These are phyloP conservation scores for Clarireedia monteithiana DNA, from an alignment of 2,329 filamentous ascomycete genomes.

Conservation along the genomic window DNA sequence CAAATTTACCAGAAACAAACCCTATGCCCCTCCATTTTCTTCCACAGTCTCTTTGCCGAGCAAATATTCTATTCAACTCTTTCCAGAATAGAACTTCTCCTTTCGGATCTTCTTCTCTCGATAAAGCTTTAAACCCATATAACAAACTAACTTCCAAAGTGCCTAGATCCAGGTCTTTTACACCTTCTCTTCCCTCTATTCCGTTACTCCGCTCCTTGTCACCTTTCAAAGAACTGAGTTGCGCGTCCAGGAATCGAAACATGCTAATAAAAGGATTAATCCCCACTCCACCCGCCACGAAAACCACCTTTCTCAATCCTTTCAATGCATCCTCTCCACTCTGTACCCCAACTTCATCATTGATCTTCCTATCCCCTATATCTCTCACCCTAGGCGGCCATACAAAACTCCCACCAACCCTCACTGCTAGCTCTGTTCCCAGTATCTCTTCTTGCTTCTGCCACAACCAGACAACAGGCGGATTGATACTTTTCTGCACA, in stretches of 20 bases:
- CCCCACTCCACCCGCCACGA: slow-evolving; percentile 43
- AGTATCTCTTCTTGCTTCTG: slow-evolving; percentile 46
- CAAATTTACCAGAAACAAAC: slow-evolving; percentile 35
- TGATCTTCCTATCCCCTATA: not conserved
- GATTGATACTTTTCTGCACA: slow-evolving; percentile 40
- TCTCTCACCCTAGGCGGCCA: slow-evolving; percentile 53
- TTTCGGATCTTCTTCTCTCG: slow-evolving; percentile 8
- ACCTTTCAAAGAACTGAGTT: not conserved
- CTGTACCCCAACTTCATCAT: not conserved
- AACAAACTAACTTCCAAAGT: slow-evolving; percentile 16
- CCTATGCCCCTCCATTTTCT: slow-evolving; percentile 34
- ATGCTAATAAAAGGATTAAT: slow-evolving; percentile 30
- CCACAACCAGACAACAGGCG: slow-evolving; percentile 73
- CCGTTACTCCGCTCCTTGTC: not conserved
- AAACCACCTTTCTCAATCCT: slow-evolving; percentile 52
- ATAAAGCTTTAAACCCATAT: slow-evolving; percentile 26
- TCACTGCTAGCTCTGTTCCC: slow-evolving; percentile 51
- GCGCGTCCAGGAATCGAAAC: slow-evolving; percentile 14
- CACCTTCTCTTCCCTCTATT: not conserved
- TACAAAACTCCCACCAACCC: slow-evolving; percentile 74
- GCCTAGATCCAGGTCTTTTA: not conserved
- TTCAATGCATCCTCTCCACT: not conserved
- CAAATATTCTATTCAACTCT: slow-evolving; percentile 20
- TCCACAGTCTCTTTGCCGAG: not conserved
- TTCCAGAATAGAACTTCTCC: slow-evolving; percentile 43